phyloP scores from a whole-genome alignment of 2,329 filamentous ascomycete species.

The Lachnellula cervina region DNA sequence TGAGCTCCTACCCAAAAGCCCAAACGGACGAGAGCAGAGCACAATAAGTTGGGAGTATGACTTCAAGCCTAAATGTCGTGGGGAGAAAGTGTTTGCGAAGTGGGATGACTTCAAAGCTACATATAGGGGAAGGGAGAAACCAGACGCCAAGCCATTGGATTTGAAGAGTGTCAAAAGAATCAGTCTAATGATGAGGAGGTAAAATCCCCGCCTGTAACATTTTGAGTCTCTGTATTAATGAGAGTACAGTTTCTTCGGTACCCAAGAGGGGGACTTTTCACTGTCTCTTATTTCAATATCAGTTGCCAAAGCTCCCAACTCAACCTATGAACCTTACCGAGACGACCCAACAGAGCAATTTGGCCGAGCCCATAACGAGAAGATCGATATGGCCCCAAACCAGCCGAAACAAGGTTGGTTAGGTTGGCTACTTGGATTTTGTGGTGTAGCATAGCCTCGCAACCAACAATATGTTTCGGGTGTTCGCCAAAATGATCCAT shows the following conservation, averaged over 20 bases:
- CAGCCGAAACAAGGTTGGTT: conserved; percentile 9
- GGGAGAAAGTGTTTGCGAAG: conserved; percentile 46
- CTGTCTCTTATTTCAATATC: conserved; percentile 52
- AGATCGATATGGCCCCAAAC: not conserved
- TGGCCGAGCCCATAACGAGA: not conserved
- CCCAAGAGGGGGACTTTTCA: conserved; percentile 64
- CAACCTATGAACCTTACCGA: conserved; percentile 11
- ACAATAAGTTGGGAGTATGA: conserved; percentile 71
- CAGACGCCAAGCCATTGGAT: conserved; percentile 56
- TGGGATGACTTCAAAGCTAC: conserved; percentile 66
- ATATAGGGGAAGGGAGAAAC: conserved; percentile 63
- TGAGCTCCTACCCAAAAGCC: conserved; percentile 49
- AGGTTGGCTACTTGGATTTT: conserved; percentile 13
- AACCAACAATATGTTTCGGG: not conserved
- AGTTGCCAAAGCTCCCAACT: conserved; percentile 32
- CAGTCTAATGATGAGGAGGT: conserved; percentile 80
- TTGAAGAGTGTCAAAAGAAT: conserved; percentile 58
- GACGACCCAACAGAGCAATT: conserved; percentile 11
- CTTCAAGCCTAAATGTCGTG: conserved; percentile 43
- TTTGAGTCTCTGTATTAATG: not conserved
- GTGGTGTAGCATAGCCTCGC: conserved; percentile 3
- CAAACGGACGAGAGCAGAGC: conserved; percentile 66
- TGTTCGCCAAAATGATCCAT: not conserved
- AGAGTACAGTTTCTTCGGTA: conserved; percentile 59
- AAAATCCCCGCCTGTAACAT: conserved; percentile 17